Evolutionary conservation across 1,284 basidiomycete genomes (phyloP), one percentile per base, ranked within the genome.

Genomic region (Naganishia cerealis): DNA sequence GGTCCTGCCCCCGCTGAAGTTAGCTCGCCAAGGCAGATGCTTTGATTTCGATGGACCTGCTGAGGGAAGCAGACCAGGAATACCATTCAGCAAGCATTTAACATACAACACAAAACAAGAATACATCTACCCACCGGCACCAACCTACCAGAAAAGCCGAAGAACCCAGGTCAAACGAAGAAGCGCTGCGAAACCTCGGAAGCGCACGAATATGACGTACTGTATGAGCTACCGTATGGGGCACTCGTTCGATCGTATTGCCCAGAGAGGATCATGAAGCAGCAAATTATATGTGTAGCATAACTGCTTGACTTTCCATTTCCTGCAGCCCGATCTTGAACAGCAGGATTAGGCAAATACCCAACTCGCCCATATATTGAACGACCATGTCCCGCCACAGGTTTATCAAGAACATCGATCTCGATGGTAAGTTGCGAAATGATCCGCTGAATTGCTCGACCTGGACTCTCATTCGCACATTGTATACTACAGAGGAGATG

Each of bases 321-420:
- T 40, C 7, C 36, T 21, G 3, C 33, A 39, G 10, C 7, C 21
- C n/a, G 12, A 6, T 33, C 6, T 33, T 33, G 29, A 33, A 6
- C 29, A 8, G 6, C 21, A 38, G 36, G 38, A 36, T 21, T 12
- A 57, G n/a, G 7, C 55, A 21, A 57, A 2, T 13, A 57, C 24
- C 29, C 16, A 21, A 40, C 8, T 21, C 55, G 6, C 15, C 12
- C n/a, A 15, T 56, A 36, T 7, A 4, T 36, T 15, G 7, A 63
- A 33, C 26, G 33, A 48, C 18, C 18, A 81, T 81, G 91, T 94
- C 92, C 12, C 84, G 92, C 78, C 95, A 99, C 81, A 88, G 95
- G 77, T 87, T 89, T 79, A 86, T 98, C 72, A 86, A 92, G 72
- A 94, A 96, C 79, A 83, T 99, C 56, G 88, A 98, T 77, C 83